Evolutionary conservation across 192 early-diverging fungal genomes (phyloP), one percentile per base, ranked within the genome.

Genomic region (Phycomyces nitens): DNA sequence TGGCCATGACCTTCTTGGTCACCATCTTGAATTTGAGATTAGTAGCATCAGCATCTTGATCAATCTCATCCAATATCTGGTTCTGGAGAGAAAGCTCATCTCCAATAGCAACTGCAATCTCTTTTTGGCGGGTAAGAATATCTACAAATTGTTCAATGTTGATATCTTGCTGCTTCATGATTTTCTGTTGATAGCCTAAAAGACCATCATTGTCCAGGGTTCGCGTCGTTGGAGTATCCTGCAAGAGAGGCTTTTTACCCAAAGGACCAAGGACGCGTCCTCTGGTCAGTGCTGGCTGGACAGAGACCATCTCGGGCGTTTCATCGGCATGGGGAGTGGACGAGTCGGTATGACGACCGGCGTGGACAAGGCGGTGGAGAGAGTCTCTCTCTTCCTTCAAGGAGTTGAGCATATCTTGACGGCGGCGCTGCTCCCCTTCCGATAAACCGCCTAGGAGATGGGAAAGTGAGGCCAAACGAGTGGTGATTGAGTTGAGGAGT

Each of bases 1-100:
- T 78, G 56, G 80, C 82, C 58, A 85, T 88, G 62, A 95, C 77
- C 70, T 93, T 91, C 63, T 93, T 93, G 49, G 81, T 78, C n/a
- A 88, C 86, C 41, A 85, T 77, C 53, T 85, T 84, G 29, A 98
- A 69, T 52, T 93, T 92, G 22, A 72, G 78, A 21, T 82, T 77
- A 6, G 91, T 93, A 53, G 86, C 70, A 38, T 88, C 90, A 18
- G 95, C 82, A 61, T 88, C 82, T 49, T 84, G 77, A 62, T 91
- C 91, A 8, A 99, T 66, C 56, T 97, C 93, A 27, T 86, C 86
- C 66, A 99, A 69, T 64, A 97, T 50, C 66, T 89, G 84, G 77
- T 92, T 99, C 64, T 99, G 96, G 62, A 85, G 71, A 54, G 96
- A 94, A 38, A 99, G 78, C 73, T 99, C 96, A 21, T 94, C 71